phyloP scores from a whole-genome alignment of 371 early-diverging fungal genomes.

The Rhizopus stolonifer region DNA sequence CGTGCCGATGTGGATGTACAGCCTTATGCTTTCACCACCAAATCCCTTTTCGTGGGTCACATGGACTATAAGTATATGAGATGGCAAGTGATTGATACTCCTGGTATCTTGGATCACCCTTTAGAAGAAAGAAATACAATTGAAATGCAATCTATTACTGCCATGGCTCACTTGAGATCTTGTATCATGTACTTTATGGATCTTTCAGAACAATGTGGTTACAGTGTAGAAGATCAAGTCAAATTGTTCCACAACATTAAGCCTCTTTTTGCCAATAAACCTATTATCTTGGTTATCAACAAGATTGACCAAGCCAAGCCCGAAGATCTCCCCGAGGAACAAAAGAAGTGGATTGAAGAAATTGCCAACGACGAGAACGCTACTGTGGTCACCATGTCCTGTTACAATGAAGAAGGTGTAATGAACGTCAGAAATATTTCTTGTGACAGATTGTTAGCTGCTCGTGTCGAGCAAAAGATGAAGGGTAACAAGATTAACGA shows the following conservation, averaged over 20 bases:
- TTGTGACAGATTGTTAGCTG: slow-evolving; percentile 90
- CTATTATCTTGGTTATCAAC: slow-evolving; percentile 94
- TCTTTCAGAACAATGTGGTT: slow-evolving; percentile 99
- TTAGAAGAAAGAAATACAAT: slow-evolving; percentile 99
- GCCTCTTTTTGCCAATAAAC: slow-evolving; percentile 99
- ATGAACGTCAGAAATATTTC: slow-evolving; percentile 93
- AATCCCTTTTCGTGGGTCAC: slow-evolving; percentile 97
- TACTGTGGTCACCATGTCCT: slow-evolving; percentile 81
- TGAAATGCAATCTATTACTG: slow-evolving; percentile 99
- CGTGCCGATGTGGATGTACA: slow-evolving; percentile 99
- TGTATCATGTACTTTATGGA: slow-evolving; percentile 99
- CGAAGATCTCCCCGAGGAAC: slow-evolving; percentile 79
- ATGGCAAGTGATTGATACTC: slow-evolving; percentile 99
- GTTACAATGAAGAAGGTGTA: slow-evolving; percentile 94
- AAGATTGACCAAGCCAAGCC: slow-evolving; percentile 92
- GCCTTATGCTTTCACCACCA: slow-evolving; percentile 76
- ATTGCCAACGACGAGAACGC: slow-evolving; percentile 72
- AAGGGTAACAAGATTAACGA: slow-evolving; percentile 87
- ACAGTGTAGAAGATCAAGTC: slow-evolving; percentile 94
- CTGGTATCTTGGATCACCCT: slow-evolving; percentile 99
- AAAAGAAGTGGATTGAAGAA: slow-evolving; percentile 72
- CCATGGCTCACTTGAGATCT: slow-evolving; percentile 98
- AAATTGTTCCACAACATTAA: slow-evolving; percentile 95
- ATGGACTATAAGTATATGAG: slow-evolving; percentile 99
- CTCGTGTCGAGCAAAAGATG: slow-evolving; percentile 96